Base-by-base conservation (phyloP, 352 stramenopile genomes). In the Globisporangium spiculum region DNA sequence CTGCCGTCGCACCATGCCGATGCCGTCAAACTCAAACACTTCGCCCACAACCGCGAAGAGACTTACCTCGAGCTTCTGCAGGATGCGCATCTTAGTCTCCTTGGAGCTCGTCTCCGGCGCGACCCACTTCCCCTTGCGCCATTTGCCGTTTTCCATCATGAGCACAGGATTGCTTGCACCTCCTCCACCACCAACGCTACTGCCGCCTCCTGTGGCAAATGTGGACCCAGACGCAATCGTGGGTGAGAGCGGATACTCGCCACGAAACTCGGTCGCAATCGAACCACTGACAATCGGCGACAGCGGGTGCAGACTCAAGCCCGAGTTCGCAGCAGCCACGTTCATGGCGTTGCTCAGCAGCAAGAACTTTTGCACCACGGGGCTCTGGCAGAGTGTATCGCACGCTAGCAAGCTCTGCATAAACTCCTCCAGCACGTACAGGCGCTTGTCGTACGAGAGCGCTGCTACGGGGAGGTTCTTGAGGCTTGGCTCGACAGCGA, bases 11-110 rank as follows among this genome's bases (percentile, higher is more conserved):
- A 96, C 73, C 62, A 94, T 70, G 27, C 84, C 80, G n/a, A 96
- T 88, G 44, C 86, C 88, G 66, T 96, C 86, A 56, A 96, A 91
- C 72, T 96, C 88, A 56, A 96, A 94, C 44, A 93, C 69, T 62
- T 96, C 88, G 63, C 89, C 79, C 26, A 93, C 60, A 16, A 89
- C 75, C 12, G 86, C 78, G 56, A 93, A 93, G 20, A 96, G 66
- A 67, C 81, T 89, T 60, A 91, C 83, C 72, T 96, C 88, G 46
- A 93, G 81, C 60, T 89, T 78, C 67, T 93, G 88, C 58, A 96
- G 71, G 32, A 92, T 75, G 54, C 80, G 80, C 77, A 96, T 92
- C 70, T 93, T 94, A 24, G 83, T 87, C 60, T 89, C 84, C 67
- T 93, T 93, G 9, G 82, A 86, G 67, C 84, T 91, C 24, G 71